Percentiles rank a stretch among this genome's conserved stretches.
Evolutionary conservation across 345 rosid species (phyloP).

Genomic region (Rhodamnia argentea): DNA sequence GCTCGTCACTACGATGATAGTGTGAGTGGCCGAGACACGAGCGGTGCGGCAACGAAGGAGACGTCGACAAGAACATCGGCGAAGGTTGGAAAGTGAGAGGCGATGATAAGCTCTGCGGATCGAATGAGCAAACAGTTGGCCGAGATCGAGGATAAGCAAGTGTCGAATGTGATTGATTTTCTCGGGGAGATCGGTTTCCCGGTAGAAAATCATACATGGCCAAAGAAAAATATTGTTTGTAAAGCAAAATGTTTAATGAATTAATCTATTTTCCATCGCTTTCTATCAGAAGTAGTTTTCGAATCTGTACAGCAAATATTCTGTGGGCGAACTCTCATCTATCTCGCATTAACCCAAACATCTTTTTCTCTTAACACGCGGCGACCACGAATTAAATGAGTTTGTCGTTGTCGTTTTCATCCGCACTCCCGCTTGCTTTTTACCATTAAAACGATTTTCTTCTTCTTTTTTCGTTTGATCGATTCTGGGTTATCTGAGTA

Average conservation of each 20-base stretch:
- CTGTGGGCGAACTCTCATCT: background rate
- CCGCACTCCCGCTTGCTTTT: background rate
- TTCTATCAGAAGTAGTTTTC: background rate
- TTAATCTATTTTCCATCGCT: background rate
- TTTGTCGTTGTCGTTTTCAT: background rate
- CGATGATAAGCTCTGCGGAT: background rate
- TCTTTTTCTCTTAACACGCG: background rate
- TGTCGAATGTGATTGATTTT: background rate
- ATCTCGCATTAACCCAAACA: background rate
- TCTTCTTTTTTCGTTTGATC: background rate
- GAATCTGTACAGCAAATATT: background rate
- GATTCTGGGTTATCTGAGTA: background rate
- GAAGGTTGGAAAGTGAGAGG: background rate
- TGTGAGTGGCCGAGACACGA: background rate
- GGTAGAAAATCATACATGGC: background rate
- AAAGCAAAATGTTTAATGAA: too few species aligned
- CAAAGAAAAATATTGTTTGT: background rate
- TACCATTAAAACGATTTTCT: background rate
- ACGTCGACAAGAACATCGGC: background rate
- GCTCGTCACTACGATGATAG: background rate
- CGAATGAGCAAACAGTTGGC: background rate
- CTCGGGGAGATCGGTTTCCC: background rate
- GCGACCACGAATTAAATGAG: background rate
- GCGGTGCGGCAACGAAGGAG: background rate
- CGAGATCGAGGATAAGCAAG: background rate